Percentiles rank a stretch among this genome's conserved stretches.
Conservation (phyloP, 169 alveolate species). For the Plasmodium billcollinsi region DNA sequence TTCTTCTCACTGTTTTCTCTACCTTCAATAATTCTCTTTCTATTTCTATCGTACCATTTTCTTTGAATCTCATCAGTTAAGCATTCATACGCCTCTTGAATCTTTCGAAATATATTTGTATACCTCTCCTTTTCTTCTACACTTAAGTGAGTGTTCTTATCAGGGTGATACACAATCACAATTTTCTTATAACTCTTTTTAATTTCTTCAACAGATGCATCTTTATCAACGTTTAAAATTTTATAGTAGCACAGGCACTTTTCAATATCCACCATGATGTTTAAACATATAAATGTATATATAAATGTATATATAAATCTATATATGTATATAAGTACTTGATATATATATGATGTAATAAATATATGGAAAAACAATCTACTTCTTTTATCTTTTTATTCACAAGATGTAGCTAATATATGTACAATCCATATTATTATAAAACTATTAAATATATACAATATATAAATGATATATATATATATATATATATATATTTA, state of each 20-base stretch:
- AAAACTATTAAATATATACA: no score
- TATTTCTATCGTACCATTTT: constrained; percentile 84
- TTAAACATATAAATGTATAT: no score
- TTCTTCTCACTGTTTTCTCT: constrained; percentile 19
- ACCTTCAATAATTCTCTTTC: constrained; percentile 85
- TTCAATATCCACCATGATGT: constrained; percentile 27
- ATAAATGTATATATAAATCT: no score
- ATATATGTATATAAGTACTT: not conserved
- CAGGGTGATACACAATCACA: constrained; percentile 92
- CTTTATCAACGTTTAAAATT: constrained; percentile 74
- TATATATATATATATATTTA: no score
- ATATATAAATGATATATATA: no score
- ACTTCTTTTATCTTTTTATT: no score
- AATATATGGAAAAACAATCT: not conserved
- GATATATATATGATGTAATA: not conserved
- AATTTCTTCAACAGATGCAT: constrained; percentile 84
- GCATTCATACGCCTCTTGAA: constrained; percentile 92
- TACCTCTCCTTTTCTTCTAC: constrained; percentile 78
- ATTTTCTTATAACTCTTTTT: constrained; percentile 89
- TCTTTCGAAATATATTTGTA: constrained; percentile 84
- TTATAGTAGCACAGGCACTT: constrained; percentile 78
- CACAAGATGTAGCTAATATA: no score
- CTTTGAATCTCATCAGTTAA: constrained; percentile 88
- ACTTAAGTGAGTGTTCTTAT: constrained; percentile 83
- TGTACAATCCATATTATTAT: no score